Evolutionary conservation across 1,139 yeast genomes (phyloP).

Genomic region (Yamadazyma diospyri): DNA sequence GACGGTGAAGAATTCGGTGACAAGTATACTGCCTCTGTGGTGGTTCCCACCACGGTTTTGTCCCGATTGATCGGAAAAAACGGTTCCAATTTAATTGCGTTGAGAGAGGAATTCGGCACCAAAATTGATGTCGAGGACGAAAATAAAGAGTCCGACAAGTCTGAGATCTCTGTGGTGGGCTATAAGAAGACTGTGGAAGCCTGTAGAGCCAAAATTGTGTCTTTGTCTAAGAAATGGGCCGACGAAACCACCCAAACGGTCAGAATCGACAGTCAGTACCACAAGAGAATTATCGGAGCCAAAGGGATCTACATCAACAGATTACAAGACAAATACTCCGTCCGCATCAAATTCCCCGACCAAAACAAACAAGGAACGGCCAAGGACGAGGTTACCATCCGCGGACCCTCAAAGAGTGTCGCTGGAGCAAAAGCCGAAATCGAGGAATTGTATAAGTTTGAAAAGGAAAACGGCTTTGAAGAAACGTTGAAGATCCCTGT

Average conservation of each 20-base stretch:
- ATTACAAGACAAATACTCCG: slow-evolving; percentile 85
- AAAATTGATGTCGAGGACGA: slow-evolving; percentile 58
- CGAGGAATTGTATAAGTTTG: slow-evolving; percentile 78
- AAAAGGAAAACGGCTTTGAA: slow-evolving; percentile 79
- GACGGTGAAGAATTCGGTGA: slow-evolving; percentile 66
- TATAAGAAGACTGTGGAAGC: slow-evolving; percentile 75
- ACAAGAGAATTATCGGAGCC: slow-evolving; percentile 81
- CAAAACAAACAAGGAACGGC: slow-evolving; percentile 26
- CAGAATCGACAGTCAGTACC: slow-evolving; percentile 72
- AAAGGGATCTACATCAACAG: slow-evolving; percentile 80
- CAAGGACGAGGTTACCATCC: slow-evolving; percentile 69
- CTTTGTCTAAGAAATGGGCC: slow-evolving; percentile 71
- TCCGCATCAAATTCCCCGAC: slow-evolving; percentile 72
- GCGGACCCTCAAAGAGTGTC: slow-evolving; percentile 92
- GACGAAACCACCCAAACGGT: slow-evolving; percentile 71
- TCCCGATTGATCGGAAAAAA: slow-evolving; percentile 87
- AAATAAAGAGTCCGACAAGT: slow-evolving; percentile 40
- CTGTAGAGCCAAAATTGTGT: slow-evolving; percentile 57
- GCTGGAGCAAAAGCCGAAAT: slow-evolving; percentile 84
- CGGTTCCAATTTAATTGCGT: slow-evolving; percentile 67
- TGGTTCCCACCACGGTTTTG: slow-evolving; percentile 63
- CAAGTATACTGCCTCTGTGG: slow-evolving; percentile 46
- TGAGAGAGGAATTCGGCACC: slow-evolving; percentile 78
- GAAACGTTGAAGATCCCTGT: slow-evolving; percentile 63
- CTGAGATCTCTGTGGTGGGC: slow-evolving; percentile 67